Percentiles rank a stretch among this genome's conserved stretches.
Conservation (phyloP, 169 alveolate species). For the Condylostoma magnum region DNA sequence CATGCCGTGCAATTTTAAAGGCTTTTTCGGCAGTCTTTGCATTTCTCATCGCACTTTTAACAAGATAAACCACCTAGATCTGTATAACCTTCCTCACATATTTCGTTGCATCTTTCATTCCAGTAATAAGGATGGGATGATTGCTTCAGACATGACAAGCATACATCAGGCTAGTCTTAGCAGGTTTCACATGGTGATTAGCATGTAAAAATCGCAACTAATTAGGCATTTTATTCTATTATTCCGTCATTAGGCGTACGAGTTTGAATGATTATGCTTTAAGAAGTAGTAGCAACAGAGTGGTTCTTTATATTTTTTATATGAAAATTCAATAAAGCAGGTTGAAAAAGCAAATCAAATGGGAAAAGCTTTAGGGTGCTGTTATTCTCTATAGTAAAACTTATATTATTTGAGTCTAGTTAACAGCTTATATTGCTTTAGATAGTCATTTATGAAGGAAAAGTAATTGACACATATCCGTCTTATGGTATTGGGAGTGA, state of each 20-base stretch:
- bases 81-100: neutral
- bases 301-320: neutral
- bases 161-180: neutral
- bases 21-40: too few species aligned
- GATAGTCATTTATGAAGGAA: too few species aligned
- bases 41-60: too few species aligned
- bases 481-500: too few species aligned
- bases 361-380: neutral
- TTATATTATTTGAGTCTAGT: too few species aligned
- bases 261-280: neutral
- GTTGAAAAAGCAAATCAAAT: neutral
- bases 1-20: too few species aligned
- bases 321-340: neutral
- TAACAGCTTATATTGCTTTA: too few species aligned
- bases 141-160: slow-evolving; percentile 1
- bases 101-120: slow-evolving; percentile 5
- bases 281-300: neutral
- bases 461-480: too few species aligned
- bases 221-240: neutral
- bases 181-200: slow-evolving; percentile 21
- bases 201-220: slow-evolving; percentile 3
- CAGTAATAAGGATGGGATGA: slow-evolving; percentile 2
- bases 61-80: neutral
- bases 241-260: neutral
- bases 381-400: too few species aligned